phyloP scores from a whole-genome alignment of 495 filamentous ascomycete species.

The Chaetomium tenue region DNA sequence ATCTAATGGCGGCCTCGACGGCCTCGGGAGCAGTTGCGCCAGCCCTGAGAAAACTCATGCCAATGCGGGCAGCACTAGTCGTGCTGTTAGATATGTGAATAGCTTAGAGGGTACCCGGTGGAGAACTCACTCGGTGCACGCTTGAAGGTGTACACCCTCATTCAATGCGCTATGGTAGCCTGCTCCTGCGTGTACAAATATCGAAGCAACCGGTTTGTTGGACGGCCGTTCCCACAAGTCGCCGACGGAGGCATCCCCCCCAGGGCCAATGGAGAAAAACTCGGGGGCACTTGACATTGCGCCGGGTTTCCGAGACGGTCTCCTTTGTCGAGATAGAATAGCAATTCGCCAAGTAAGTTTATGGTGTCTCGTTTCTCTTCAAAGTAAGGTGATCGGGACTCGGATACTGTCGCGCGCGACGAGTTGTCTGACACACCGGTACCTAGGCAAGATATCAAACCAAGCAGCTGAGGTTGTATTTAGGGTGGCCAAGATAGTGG shows the following conservation, averaged over 20 bases:
- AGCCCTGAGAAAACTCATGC: slow-evolving; percentile 72
- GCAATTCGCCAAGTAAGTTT: background rate
- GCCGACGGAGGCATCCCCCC: slow-evolving; percentile 30
- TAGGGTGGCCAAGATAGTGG: background rate
- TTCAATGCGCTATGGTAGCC: slow-evolving; percentile 89
- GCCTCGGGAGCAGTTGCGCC: slow-evolving; percentile 83
- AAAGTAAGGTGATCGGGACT: background rate
- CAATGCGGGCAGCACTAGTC: slow-evolving; percentile 71
- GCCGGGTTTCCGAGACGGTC: background rate
- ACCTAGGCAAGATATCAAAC: background rate
- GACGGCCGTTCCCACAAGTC: slow-evolving; percentile 24
- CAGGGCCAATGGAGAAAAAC: slow-evolving; percentile 2
- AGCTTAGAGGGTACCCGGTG: background rate
- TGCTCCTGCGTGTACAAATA: slow-evolving; percentile 94
- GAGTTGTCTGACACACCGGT: background rate
- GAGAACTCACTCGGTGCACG: slow-evolving; percentile 76
- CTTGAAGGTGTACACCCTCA: slow-evolving; percentile 75
- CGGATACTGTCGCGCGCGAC: background rate
- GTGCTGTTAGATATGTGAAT: slow-evolving; percentile 5
- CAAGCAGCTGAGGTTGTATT: background rate
- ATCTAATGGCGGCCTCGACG: slow-evolving; percentile 84
- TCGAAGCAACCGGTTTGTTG: slow-evolving; percentile 51
- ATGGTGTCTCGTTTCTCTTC: background rate
- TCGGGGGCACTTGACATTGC: slow-evolving; percentile 18
- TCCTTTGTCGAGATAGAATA: background rate